Evolutionary conservation across 2,329 filamentous ascomycete species (phyloP), one percentile per base, ranked within the genome.

Genomic region (Nothomitra cinnamomea): DNA sequence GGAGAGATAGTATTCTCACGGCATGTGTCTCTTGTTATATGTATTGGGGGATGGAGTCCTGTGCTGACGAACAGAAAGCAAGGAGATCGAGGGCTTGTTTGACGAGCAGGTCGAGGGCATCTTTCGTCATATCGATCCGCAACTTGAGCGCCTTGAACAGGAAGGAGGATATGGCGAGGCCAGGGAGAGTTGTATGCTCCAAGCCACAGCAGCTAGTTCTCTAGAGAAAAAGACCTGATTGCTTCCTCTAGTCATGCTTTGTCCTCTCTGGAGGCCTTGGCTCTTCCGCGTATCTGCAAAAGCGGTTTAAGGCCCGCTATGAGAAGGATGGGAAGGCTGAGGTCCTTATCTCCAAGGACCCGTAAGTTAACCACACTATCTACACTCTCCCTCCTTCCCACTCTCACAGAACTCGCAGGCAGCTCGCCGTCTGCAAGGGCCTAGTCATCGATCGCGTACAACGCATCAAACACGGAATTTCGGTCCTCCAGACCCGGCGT

Each of bases 261-360:
- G 63, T 72, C 0, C 62, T 72, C 1, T 69, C 66, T 3, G 70
- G 70, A 3, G 69, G 70, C 1, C 60, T 72, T 0, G 67, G 69
- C 8, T 70, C 69, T 52, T 67, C 63, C 0, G 60, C 64, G 15
- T 72, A 72, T 56, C 64, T 72, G 3, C 67, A 69, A 48, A 57
- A 61, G 1, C 57, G 61, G 5, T 60, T 70, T 1, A 59, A 61
- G 35, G 59, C 59, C 6, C 62, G 64, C 24, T 71, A 69, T 52
- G 59, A 62, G 7, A 36, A 48, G 3, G 55, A 58, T 24, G 54
- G 55, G 0, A 60, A 54, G 15, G 53, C 28, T 17, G 53, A 56
- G 13, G 49, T 47, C 17, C 21, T 47, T 6, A 17, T 47, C n/a
- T 47, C 43, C 28, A 15, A 25, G 13, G 21, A 47, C 6, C 43